Evolutionary conservation across 371 early-diverging fungal species (phyloP).

Genomic region (Mucor piriformis): DNA sequence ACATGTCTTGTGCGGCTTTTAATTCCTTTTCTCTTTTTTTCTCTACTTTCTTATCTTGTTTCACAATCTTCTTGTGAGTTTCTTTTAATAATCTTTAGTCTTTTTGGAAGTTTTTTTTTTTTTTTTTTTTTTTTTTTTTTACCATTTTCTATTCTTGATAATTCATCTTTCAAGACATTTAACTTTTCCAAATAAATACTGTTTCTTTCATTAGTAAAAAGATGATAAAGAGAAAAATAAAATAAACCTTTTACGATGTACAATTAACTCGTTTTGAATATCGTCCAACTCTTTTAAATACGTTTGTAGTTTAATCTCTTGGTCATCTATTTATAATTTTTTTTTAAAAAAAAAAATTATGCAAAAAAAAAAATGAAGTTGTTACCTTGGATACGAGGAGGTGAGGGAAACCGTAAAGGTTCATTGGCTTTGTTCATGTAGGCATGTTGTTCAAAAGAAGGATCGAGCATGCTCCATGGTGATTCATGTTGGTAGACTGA

Average conservation of each 20-base stretch:
- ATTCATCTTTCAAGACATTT: neutral
- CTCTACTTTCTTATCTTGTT: conserved; percentile 1
- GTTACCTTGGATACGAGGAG: neutral
- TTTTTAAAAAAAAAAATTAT: conserved; percentile 4
- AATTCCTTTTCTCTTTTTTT: conserved; percentile 3
- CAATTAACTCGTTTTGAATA: conserved; percentile 5
- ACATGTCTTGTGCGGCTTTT: neutral
- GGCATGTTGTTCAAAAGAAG: neutral
- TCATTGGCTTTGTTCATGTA: neutral
- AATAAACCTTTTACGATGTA: conserved; percentile 1
- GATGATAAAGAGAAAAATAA: neutral
- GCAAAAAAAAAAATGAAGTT: conserved; percentile 1
- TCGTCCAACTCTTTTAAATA: conserved; percentile 6
- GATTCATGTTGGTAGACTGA: conserved; percentile 1
- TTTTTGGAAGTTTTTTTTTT: neutral
- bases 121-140: neutral
- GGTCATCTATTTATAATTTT: neutral
- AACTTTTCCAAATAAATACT: conserved; percentile 21
- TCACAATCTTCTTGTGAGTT: conserved; percentile 1
- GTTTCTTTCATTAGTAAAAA: neutral
- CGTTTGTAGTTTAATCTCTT: neutral
- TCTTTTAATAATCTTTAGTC: too few relatives aligned
- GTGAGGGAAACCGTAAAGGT: neutral
- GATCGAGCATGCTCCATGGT: conserved; percentile 14
- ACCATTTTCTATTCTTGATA: conserved; percentile 18